A percentile compares a stretch with the other conserved stretches of the same genome.
phyloP scores from a whole-genome alignment of 2,329 filamentous ascomycete genomes.

The Claviceps digitariae region DNA sequence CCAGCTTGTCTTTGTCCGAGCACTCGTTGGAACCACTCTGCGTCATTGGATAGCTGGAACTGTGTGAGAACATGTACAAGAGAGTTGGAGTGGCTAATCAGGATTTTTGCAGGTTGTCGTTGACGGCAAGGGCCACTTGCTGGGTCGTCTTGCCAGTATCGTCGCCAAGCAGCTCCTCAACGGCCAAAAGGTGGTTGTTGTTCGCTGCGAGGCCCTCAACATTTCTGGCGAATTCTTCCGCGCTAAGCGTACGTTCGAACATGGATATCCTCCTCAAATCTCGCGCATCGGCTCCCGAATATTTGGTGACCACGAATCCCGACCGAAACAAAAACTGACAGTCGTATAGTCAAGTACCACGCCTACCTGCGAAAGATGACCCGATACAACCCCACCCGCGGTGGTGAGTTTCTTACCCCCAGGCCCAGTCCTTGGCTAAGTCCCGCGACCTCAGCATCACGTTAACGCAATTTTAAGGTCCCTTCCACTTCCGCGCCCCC shows the following conservation, averaged over 20 bases:
- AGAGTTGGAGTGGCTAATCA: slow-evolving; percentile 12
- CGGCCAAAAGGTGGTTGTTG: slow-evolving; percentile 98
- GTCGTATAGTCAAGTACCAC: slow-evolving; percentile 90
- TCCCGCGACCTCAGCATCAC: slow-evolving; percentile 14
- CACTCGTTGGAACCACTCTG: not conserved
- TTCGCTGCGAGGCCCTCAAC: slow-evolving; percentile 98
- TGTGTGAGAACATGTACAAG: not conserved
- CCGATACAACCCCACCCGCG: slow-evolving; percentile 97
- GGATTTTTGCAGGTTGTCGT: slow-evolving; percentile 65
- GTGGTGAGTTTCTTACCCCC: slow-evolving; percentile 50
- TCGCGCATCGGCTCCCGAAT: not conserved
- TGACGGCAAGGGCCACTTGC: slow-evolving; percentile 99
- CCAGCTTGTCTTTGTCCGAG: not conserved
- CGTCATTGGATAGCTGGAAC: not conserved
- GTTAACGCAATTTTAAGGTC: slow-evolving; percentile 43
- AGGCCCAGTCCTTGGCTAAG: not conserved
- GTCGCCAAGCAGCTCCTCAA: slow-evolving; percentile 98
- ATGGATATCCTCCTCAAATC: not conserved
- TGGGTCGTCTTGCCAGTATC: slow-evolving; percentile 95
- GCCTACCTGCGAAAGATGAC: slow-evolving; percentile 99
- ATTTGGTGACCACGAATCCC: slow-evolving; percentile 1
- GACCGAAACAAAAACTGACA: slow-evolving; percentile 29
- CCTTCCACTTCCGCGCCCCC: slow-evolving; percentile 99
- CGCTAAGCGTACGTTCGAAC: slow-evolving; percentile 84
- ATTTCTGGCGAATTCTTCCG: slow-evolving; percentile 99